A percentile compares a stretch with the other conserved stretches of the same genome.
Evolutionary conservation across 108 stramenopile species (phyloP).

Genomic region (Conticribra guillardii): DNA sequence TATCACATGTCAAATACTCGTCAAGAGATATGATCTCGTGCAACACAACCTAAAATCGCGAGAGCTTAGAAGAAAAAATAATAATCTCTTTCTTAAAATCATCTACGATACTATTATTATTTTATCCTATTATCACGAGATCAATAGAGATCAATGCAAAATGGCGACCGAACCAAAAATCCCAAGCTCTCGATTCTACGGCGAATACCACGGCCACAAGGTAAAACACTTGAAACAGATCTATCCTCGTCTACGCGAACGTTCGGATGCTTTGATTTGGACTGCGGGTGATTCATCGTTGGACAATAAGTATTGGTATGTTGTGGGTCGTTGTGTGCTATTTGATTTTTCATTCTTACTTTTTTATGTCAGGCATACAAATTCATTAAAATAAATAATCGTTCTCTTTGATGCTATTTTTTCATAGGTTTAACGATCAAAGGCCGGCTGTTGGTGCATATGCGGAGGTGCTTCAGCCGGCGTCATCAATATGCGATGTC

Average conservation of each 20-base stretch:
- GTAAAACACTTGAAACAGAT: slow-evolving; percentile 58
- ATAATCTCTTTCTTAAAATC: too few relatives aligned
- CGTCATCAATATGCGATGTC: slow-evolving; percentile 68
- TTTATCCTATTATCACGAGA: too few relatives aligned
- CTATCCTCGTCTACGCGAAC: slow-evolving; percentile 58
- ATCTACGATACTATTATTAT: too few relatives aligned
- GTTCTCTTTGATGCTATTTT: slow-evolving; percentile 4
- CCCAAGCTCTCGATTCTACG: slow-evolving; percentile 55
- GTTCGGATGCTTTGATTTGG: slow-evolving; percentile 65
- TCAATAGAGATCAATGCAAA: too few relatives aligned
- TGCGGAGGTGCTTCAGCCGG: slow-evolving; percentile 59
- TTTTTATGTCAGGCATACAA: background rate
- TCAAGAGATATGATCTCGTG: too few relatives aligned
- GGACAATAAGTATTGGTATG: slow-evolving; percentile 85
- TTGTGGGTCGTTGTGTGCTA: background rate
- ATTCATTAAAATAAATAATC: background rate
- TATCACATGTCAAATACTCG: too few relatives aligned
- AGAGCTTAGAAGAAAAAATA: too few relatives aligned
- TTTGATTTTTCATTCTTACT: background rate
- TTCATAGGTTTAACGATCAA: slow-evolving; percentile 44
- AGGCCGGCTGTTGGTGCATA: slow-evolving; percentile 65
- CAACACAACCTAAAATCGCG: too few relatives aligned
- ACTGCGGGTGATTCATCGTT: slow-evolving; percentile 76
- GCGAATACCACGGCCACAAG: slow-evolving; percentile 79
- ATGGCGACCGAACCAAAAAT: too few relatives aligned